Percentiles rank a stretch among this genome's conserved stretches.
Conservation (phyloP, 2,329 filamentous ascomycete genomes). For the Ambrosiella cleistominuta region DNA sequence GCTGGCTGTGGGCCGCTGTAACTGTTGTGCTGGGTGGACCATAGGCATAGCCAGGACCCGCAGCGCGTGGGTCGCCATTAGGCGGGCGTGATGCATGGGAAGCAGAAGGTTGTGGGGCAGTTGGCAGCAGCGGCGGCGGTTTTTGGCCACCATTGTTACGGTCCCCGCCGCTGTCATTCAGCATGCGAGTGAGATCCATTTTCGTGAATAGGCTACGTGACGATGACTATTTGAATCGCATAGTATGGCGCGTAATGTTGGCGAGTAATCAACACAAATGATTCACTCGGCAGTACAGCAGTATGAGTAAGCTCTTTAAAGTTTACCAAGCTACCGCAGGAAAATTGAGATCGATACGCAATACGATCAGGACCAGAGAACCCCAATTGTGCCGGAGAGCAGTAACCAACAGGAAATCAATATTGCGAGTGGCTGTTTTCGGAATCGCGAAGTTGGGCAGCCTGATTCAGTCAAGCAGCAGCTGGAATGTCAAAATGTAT, state of each 20-base stretch:
- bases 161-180: constrained; percentile 33
- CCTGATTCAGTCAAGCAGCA: too few species aligned
- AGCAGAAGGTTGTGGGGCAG: constrained; percentile 16
- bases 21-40: constrained; percentile 9
- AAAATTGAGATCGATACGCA: too few species aligned
- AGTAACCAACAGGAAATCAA: too few species aligned
- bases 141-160: constrained; percentile 19
- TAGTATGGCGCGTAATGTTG: neutral
- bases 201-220: constrained; percentile 8
- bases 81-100: constrained; percentile 6
- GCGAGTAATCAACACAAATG: neutral
- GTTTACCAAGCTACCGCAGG: too few species aligned
- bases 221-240: neutral
- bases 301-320: neutral
- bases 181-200: constrained; percentile 37
- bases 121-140: constrained; percentile 16
- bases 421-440: neutral
- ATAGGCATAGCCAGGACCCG: constrained; percentile 12
- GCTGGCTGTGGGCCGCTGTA: constrained; percentile 28
- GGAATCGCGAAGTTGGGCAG: neutral
- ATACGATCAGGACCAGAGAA: too few species aligned
- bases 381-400: too few species aligned
- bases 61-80: constrained; percentile 15
- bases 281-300: neutral
- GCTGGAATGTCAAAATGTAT: neutral